Percentiles rank a stretch among this genome's conserved stretches.
Conservation (phyloP, 257 asterid species). For the Solanum chiquidenum region DNA sequence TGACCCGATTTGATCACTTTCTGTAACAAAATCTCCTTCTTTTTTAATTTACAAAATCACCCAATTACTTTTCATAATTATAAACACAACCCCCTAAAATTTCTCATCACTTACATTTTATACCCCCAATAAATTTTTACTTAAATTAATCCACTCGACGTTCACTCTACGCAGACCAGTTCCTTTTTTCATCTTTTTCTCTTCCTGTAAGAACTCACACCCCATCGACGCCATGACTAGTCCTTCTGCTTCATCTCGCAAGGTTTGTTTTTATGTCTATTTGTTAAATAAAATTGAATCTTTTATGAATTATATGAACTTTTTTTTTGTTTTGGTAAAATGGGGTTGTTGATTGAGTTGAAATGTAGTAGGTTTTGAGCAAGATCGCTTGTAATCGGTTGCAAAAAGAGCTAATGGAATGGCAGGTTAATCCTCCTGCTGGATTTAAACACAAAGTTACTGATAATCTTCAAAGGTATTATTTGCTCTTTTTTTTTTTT, state of each 20-base stretch:
- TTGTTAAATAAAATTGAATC: background rate
- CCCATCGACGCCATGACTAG: conserved; percentile 4
- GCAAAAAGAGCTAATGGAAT: conserved; percentile 93
- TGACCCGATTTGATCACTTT: background rate
- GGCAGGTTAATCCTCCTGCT: conserved; percentile 89
- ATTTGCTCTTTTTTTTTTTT: background rate
- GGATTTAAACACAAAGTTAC: conserved; percentile 85
- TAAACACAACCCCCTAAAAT: background rate
- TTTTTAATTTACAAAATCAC: background rate
- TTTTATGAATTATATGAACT: background rate
- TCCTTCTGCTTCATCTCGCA: conserved; percentile 15
- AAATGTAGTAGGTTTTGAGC: conserved; percentile 58
- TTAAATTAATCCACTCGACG: background rate
- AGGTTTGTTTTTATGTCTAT: conserved; percentile 6
- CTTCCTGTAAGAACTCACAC: background rate
- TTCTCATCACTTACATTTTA: background rate
- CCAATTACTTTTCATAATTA: background rate
- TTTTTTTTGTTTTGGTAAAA: background rate
- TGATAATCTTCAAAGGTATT: conserved; percentile 85
- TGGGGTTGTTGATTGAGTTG: background rate
- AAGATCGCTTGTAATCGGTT: conserved; percentile 92
- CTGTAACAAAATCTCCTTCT: background rate
- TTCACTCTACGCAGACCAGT: background rate
- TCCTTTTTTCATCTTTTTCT: background rate
- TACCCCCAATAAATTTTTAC: background rate